These are phyloP conservation scores for Bruguiera hainesii DNA, from an alignment of 441 rosid genomes.

Conservation along the genomic window DNA sequence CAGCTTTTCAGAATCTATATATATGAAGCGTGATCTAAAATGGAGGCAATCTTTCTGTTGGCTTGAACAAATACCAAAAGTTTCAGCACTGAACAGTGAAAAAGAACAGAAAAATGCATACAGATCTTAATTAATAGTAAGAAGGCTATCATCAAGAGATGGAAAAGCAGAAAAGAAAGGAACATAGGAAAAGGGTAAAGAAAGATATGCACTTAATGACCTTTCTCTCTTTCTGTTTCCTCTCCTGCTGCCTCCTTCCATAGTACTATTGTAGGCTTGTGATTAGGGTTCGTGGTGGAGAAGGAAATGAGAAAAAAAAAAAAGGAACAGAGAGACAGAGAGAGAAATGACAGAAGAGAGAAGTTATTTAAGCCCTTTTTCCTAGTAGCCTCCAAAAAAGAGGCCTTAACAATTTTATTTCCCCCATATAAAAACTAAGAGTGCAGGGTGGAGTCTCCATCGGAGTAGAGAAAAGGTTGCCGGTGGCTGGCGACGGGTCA, in stretches of 20 bases:
- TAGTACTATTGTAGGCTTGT: background rate
- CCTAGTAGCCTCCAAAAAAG: too few species aligned
- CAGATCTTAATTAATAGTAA: constrained; percentile 14
- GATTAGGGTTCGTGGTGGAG: constrained; percentile 45
- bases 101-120: background rate
- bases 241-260: constrained; percentile 1
- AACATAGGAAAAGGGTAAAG: background rate
- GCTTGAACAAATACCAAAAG: constrained; percentile 10
- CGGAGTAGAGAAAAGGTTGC: constrained; percentile 41
- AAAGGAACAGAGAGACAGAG: background rate
- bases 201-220: background rate
- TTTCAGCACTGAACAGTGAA: constrained; percentile 16
- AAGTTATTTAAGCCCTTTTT: constrained; percentile 26
- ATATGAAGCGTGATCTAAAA: constrained; percentile 27
- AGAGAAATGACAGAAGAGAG: constrained; percentile 21
- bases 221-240: background rate
- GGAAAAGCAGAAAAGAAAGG: constrained; percentile 13
- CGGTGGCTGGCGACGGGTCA: constrained; percentile 89
- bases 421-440: constrained; percentile 19
- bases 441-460: constrained; percentile 54
- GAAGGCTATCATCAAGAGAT: background rate
- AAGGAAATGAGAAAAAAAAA: constrained; percentile 8
- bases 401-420: background rate
- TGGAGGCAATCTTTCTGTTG: constrained; percentile 12
- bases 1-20: constrained; percentile 25